Percentiles rank a stretch among this genome's conserved stretches.
These are phyloP conservation scores for Thielaviopsis populi DNA, from an alignment of 2,329 filamentous ascomycete species.

Conservation along the genomic window DNA sequence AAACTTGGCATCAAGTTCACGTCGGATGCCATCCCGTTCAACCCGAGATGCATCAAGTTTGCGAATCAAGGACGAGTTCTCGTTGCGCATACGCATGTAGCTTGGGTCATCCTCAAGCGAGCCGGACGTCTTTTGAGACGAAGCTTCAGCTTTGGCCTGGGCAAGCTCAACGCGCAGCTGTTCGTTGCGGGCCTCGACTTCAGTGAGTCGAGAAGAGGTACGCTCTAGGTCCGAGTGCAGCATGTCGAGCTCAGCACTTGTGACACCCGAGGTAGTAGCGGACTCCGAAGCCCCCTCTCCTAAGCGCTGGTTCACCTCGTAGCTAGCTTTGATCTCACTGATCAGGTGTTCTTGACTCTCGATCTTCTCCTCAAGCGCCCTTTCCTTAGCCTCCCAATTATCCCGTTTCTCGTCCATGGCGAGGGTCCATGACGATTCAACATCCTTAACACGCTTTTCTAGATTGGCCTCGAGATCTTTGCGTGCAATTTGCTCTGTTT, in stretches of 20 bases:
- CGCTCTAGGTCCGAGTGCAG: slow-evolving; percentile 82
- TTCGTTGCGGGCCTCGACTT: slow-evolving; percentile 88
- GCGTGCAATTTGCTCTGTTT: slow-evolving; percentile 57
- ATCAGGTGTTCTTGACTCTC: slow-evolving; percentile 85
- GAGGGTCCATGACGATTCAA: slow-evolving; percentile 78
- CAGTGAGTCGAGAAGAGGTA: slow-evolving; percentile 70
- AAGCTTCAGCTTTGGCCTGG: slow-evolving; percentile 55
- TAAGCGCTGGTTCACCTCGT: slow-evolving; percentile 86
- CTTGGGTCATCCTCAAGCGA: slow-evolving; percentile 76
- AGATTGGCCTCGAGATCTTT: slow-evolving; percentile 62
- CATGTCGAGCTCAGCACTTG: slow-evolving; percentile 84
- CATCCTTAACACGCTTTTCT: slow-evolving; percentile 70
- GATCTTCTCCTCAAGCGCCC: slow-evolving; percentile 77
- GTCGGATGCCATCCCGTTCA: slow-evolving; percentile 68
- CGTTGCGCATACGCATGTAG: slow-evolving; percentile 75
- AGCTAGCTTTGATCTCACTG: slow-evolving; percentile 91
- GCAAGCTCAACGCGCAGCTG: slow-evolving; percentile 81
- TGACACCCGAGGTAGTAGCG: slow-evolving; percentile 50
- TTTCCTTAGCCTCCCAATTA: slow-evolving; percentile 93
- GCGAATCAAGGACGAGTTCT: slow-evolving; percentile 81
- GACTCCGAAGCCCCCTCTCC: slow-evolving; percentile 46
- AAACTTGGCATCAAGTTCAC: slow-evolving; percentile 58
- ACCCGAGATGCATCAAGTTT: slow-evolving; percentile 73
- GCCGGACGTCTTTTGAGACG: slow-evolving; percentile 43
- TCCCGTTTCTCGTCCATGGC: slow-evolving; percentile 86